Conservation (phyloP, 345 rosid genomes). For the Syzygium aromaticum region DNA sequence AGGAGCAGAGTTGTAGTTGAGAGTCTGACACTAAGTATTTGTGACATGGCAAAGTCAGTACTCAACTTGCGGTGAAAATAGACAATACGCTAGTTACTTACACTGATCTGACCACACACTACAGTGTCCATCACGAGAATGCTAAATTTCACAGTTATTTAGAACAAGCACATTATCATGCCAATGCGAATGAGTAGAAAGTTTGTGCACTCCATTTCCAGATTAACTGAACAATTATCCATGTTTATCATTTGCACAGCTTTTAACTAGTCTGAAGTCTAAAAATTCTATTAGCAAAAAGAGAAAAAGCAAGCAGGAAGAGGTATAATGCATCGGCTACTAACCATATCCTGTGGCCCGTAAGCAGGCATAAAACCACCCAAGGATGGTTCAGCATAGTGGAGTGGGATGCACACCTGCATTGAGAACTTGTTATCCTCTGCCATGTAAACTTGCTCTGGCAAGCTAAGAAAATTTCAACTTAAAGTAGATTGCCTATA, state of each 20-base stretch:
- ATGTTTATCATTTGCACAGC: neutral
- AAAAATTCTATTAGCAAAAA: neutral
- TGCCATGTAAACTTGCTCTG: conserved; percentile 21
- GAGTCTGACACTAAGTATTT: neutral
- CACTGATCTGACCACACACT: neutral
- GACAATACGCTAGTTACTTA: neutral
- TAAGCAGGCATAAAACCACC: conserved; percentile 30
- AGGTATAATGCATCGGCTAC: neutral
- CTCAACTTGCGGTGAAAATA: neutral
- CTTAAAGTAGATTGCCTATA: conserved; percentile 23
- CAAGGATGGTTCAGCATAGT: conserved; percentile 45
- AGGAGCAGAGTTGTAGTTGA: neutral
- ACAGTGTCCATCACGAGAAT: neutral
- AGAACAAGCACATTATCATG: neutral
- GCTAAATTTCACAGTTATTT: neutral
- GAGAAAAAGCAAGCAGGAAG: neutral
- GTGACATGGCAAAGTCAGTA: neutral
- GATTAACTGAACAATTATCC: neutral
- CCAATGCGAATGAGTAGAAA: neutral
- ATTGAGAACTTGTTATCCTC: neutral
- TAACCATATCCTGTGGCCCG: conserved; percentile 42
- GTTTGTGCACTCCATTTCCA: neutral
- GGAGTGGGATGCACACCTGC: conserved; percentile 21
- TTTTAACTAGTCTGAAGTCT: neutral
- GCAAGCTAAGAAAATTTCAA: conserved; percentile 1